Percentiles rank a stretch among this genome's conserved stretches.
Conservation (phyloP, 2,329 filamentous ascomycete species). For the Pyrenophora seminiperda region DNA sequence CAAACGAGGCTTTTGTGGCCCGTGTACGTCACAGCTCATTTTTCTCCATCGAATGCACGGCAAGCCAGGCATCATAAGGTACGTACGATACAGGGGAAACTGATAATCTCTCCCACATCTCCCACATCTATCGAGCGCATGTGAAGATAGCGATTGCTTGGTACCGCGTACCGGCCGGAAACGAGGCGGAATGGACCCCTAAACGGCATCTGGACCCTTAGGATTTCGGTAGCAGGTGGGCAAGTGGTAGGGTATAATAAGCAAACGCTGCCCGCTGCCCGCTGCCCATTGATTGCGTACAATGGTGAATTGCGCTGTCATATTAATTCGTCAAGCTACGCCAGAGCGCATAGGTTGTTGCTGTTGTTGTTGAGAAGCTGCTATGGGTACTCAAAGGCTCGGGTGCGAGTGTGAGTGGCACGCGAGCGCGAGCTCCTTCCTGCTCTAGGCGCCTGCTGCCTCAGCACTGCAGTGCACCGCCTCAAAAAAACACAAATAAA, state of each 20-base stretch:
- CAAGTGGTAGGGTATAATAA: neutral
- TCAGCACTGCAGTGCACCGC: constrained; percentile 18
- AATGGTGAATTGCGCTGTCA: neutral
- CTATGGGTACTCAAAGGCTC: neutral
- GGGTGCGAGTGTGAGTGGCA: constrained; percentile 21
- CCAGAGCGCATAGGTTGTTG: neutral
- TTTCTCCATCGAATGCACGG: no score
- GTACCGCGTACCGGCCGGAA: constrained; percentile 1
- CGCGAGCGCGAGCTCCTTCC: constrained; percentile 34
- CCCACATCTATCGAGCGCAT: neutral
- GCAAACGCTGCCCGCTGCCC: neutral
- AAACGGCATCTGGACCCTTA: constrained; percentile 8
- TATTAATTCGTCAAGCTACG: neutral
- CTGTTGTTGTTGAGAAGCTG: constrained; percentile 4
- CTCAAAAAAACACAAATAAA: neutral
- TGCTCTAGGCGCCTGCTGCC: constrained; percentile 16
- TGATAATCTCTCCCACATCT: no score
- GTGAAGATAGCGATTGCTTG: neutral
- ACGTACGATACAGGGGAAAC: no score
- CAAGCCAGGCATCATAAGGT: no score
- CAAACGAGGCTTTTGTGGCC: no score
- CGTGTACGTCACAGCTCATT: no score
- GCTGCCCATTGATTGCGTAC: neutral
- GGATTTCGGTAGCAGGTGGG: no score
- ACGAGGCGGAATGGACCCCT: neutral